A percentile compares a stretch with the other conserved stretches of the same genome.
These are phyloP conservation scores for Alectoria sarmentosa DNA, from an alignment of 495 filamentous ascomycete species.

Conservation along the genomic window DNA sequence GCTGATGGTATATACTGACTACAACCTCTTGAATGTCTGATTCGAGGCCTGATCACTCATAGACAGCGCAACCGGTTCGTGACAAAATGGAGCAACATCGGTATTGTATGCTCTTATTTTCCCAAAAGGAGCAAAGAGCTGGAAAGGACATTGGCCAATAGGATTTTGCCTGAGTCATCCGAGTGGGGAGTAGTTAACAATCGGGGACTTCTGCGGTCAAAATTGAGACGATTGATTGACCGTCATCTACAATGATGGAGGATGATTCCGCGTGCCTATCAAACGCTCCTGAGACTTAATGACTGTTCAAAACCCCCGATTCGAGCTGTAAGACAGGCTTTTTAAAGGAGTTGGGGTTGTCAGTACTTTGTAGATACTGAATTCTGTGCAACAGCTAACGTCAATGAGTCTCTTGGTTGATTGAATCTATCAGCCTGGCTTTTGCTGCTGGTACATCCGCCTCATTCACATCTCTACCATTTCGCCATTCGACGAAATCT, in stretches of 20 bases:
- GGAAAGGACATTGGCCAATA: neutral
- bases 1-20: neutral
- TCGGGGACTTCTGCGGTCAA: no score
- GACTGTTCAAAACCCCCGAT: neutral
- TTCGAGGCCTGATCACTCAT: neutral
- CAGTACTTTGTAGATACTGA: neutral
- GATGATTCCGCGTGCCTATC: neutral
- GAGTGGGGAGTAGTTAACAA: no score
- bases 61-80: neutral
- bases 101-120: neutral
- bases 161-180: no score
- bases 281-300: neutral
- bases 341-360: neutral
- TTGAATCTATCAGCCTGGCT: neutral
- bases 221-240: neutral
- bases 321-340: neutral
- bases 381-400: neutral
- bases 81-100: neutral
- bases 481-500: slow-evolving; percentile 70
- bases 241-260: neutral
- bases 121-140: neutral
- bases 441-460: slow-evolving; percentile 9
- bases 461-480: neutral
- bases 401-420: neutral
- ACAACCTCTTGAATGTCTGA: neutral